These are phyloP conservation scores for Amphibolis antarctica DNA, from an alignment of 106 monocot species.

Conservation along the genomic window DNA sequence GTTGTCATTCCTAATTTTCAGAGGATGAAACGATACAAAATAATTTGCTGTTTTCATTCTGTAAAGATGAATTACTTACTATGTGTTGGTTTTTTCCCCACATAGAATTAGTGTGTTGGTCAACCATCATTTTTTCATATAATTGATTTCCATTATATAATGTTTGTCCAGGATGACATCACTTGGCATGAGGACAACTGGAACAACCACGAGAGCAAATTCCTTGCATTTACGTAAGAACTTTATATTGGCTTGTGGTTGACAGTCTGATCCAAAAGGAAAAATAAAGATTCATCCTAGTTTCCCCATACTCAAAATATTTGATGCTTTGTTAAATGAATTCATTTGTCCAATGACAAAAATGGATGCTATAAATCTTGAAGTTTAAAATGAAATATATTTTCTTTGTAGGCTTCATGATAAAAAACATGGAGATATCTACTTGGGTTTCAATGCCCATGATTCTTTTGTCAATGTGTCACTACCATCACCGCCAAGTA, in stretches of 20 bases:
- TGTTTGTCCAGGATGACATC: constrained; percentile 60
- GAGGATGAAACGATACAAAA: too few relatives aligned
- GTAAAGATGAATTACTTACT: too few relatives aligned
- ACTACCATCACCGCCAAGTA: constrained; percentile 59
- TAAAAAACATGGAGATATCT: constrained; percentile 56
- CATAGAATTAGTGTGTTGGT: background rate
- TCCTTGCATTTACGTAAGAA: constrained; percentile 89
- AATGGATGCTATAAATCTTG: too few relatives aligned
- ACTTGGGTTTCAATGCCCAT: constrained; percentile 93
- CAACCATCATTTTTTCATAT: background rate
- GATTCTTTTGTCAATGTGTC: constrained; percentile 45
- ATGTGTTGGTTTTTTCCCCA: background rate
- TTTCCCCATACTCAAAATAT: too few relatives aligned
- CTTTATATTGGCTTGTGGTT: background rate
- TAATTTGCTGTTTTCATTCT: too few relatives aligned
- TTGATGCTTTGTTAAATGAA: too few relatives aligned
- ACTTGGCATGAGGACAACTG: constrained; percentile 94
- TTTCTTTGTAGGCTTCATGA: constrained; percentile 62
- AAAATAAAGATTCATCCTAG: background rate
- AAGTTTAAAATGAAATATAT: background rate
- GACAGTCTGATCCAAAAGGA: background rate
- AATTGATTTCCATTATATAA: background rate
- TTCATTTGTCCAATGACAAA: too few relatives aligned
- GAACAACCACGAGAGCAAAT: constrained; percentile 87
- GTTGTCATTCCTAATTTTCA: too few relatives aligned